Base-by-base conservation (phyloP, 495 filamentous ascomycete species). In the Penicillium mononematosum region DNA sequence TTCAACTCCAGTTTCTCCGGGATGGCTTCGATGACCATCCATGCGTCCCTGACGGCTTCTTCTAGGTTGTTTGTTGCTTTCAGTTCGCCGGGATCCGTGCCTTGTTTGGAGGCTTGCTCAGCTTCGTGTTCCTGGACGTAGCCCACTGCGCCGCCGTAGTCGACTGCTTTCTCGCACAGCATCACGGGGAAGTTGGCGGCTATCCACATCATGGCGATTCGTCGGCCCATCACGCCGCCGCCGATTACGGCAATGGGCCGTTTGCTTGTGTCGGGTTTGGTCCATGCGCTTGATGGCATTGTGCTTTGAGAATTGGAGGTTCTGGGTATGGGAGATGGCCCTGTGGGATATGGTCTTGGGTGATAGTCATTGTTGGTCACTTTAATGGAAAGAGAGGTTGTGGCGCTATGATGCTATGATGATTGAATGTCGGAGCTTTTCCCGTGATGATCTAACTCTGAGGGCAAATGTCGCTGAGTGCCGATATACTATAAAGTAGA, bases 41-140 rank as follows among this genome's bases (percentile, higher is more conserved):
- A 82, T 5, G 76, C 66, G 45, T 78, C 67, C n/a, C 62, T 34
- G 6, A 78, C 70, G 1, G 79, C 77, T 0, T 70, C 58, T n/a
- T 59, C 31, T 17, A 81, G 27, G 11, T 73, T 67, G 17, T 66
- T 52, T 19, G 72, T 72, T 0, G 63, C 50, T 27, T 57, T 27
- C 14, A 68, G 59, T n/a, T 47, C 53, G 7, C 50, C 74, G 46
- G 59, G 67, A 41, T 53, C 64, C 32, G 57, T 71, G 65, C 51
- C 66, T 49, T 59, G 66, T 45, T 72, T 65, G 19, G 65, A 54
- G 46, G 61, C 68, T 64, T 73, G 72, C 10, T 60, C 55, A 24
- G 47, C 57, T 45, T 54, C 58, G 49, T 72, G 71, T 36, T 58
- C 53, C 10, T 72, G 56, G 56, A 78, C 65, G 59, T 71, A 77